Percentiles rank a stretch among this genome's conserved stretches.
Evolutionary conservation across 805 yeast genomes (phyloP).

Genomic region (Wickerhamiella hasegawae): DNA sequence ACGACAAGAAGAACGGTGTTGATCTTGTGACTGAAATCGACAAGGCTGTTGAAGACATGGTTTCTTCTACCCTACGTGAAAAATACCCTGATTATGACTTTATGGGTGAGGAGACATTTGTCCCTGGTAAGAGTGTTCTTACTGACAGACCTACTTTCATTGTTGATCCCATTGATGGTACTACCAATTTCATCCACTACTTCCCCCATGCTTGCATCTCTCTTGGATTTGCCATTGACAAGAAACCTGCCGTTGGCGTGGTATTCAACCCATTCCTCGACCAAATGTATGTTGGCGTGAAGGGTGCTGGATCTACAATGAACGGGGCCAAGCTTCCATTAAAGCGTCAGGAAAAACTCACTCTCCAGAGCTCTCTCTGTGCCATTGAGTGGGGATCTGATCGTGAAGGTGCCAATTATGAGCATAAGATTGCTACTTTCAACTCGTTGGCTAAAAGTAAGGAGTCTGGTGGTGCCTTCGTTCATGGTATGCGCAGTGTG

Average conservation of each 20-base stretch:
- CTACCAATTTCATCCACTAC: slow-evolving; percentile 47
- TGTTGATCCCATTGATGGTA: slow-evolving; percentile 53
- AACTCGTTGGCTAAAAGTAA: slow-evolving; percentile 26
- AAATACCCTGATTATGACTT: slow-evolving; percentile 35
- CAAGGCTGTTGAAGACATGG: slow-evolving; percentile 35
- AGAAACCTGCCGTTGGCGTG: slow-evolving; percentile 43
- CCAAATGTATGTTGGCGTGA: slow-evolving; percentile 36
- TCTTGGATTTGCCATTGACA: slow-evolving; percentile 35
- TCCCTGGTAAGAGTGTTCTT: slow-evolving; percentile 32
- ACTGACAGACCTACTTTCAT: slow-evolving; percentile 42
- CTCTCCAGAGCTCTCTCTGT: slow-evolving; percentile 35
- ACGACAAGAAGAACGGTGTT: slow-evolving; percentile 43
- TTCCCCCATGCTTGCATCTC: slow-evolving; percentile 51
- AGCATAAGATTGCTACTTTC: slow-evolving; percentile 33
- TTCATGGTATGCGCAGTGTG: slow-evolving; percentile 44
- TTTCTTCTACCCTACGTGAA: slow-evolving; percentile 19
- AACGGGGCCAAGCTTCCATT: slow-evolving; percentile 30
- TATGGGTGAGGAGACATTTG: slow-evolving; percentile 46
- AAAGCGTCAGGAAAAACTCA: slow-evolving; percentile 22
- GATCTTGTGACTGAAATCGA: slow-evolving; percentile 50
- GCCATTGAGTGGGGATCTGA: slow-evolving; percentile 51
- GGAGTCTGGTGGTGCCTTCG: slow-evolving; percentile 36
- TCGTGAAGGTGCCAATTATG: slow-evolving; percentile 35
- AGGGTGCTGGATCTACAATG: slow-evolving; percentile 38
- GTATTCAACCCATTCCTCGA: slow-evolving; percentile 46